Percentiles rank a stretch among this genome's conserved stretches.
These are phyloP conservation scores for Decorospora gaudefroyi DNA, from an alignment of 2,329 filamentous ascomycete genomes.

Conservation along the genomic window DNA sequence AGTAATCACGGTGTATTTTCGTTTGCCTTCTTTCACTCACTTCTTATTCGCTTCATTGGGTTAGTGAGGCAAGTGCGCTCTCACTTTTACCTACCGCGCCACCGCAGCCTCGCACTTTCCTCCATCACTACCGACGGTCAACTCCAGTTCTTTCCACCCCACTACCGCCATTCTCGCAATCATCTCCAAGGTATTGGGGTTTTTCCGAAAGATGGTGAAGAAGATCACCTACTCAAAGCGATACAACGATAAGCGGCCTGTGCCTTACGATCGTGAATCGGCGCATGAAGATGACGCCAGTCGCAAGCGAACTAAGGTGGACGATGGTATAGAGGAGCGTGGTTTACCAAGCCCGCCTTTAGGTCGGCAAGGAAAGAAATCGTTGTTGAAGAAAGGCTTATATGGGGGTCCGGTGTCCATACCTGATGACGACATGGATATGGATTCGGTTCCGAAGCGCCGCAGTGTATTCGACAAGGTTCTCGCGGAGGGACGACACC, in stretches of 20 bases:
- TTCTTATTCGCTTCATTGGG: background rate
- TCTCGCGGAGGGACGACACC: conserved; percentile 9
- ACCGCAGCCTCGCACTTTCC: conserved; percentile 9
- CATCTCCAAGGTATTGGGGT: conserved; percentile 11
- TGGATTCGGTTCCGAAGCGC: conserved; percentile 8
- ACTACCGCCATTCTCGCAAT: conserved; percentile 14
- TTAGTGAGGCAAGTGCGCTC: background rate
- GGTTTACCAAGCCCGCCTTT: conserved; percentile 5
- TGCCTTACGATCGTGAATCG: conserved; percentile 11
- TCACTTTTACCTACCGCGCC: conserved; percentile 12
- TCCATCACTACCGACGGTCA: conserved; percentile 5
- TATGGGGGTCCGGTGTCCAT: conserved; percentile 28
- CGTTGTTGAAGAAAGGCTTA: conserved; percentile 17
- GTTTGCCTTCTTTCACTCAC: background rate
- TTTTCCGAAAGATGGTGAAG: conserved; percentile 19
- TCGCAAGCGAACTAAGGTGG: conserved; percentile 23
- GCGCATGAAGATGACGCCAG: conserved; percentile 14
- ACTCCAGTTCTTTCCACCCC: conserved; percentile 3
- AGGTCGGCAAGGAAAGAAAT: conserved; percentile 4
- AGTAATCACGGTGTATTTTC: background rate
- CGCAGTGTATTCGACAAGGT: conserved; percentile 25
- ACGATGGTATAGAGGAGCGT: conserved; percentile 15
- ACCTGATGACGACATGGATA: conserved; percentile 17
- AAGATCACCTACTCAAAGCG: conserved; percentile 27
- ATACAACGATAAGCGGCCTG: conserved; percentile 15